Evolutionary conservation across 2,329 filamentous ascomycete species (phyloP).

Genomic region (Hypoxylon sp.): DNA sequence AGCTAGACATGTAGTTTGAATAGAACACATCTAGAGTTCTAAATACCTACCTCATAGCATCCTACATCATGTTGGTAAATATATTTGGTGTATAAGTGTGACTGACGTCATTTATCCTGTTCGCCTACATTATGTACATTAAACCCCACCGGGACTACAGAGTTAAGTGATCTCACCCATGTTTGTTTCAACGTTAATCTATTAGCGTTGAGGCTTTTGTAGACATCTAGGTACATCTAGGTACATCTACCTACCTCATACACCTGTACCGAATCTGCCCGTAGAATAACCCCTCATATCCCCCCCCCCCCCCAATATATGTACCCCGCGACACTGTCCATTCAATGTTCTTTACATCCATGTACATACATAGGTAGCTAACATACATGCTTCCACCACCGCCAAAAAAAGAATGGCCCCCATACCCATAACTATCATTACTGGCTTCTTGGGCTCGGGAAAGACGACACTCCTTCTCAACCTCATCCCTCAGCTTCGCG

Average conservation of each 20-base stretch:
- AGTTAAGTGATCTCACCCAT: too few relatives aligned
- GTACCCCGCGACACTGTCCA: conserved; percentile 4
- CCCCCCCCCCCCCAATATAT: conserved; percentile 10
- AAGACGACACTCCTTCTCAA: conserved; percentile 97
- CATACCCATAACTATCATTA: conserved; percentile 94
- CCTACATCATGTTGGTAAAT: too few relatives aligned
- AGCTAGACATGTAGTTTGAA: too few relatives aligned
- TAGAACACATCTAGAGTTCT: not conserved
- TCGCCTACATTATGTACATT: too few relatives aligned
- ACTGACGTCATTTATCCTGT: not conserved
- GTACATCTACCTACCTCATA: too few relatives aligned
- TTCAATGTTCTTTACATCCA: not conserved
- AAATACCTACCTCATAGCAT: not conserved
- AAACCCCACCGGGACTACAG: too few relatives aligned
- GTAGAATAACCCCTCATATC: too few relatives aligned
- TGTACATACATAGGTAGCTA: too few relatives aligned
- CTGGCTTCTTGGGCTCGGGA: conserved; percentile 94
- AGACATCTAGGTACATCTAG: too few relatives aligned
- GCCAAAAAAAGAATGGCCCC: conserved; percentile 67
- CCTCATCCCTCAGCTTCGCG: conserved; percentile 88
- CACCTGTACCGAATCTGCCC: too few relatives aligned
- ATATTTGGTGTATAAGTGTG: not conserved
- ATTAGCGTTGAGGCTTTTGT: too few relatives aligned
- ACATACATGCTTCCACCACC: not conserved
- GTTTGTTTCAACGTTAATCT: too few relatives aligned